phyloP scores from a whole-genome alignment of 164 flowering plant species.

The Kalanchoe fedtschenkoi region DNA sequence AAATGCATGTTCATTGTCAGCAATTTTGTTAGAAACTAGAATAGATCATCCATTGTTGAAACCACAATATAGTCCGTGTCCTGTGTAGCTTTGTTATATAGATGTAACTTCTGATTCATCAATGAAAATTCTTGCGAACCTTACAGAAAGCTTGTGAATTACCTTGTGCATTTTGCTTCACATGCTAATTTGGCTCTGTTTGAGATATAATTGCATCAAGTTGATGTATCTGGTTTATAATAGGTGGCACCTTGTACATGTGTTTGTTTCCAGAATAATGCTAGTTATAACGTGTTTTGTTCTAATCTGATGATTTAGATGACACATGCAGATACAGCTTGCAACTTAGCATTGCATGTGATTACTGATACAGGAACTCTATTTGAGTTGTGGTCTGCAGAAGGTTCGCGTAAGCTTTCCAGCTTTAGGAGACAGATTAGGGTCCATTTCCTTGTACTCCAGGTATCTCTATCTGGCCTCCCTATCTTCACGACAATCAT shows the following conservation, averaged over 20 bases:
- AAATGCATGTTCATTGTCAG: not conserved
- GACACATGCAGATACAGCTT: constrained; percentile 1
- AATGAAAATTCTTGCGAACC: too few relatives aligned
- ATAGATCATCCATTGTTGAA: constrained; percentile 13
- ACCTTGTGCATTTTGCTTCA: not conserved
- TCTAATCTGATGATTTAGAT: constrained; percentile 1
- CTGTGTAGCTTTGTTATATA: not conserved
- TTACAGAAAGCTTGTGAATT: not conserved
- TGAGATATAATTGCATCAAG: not conserved
- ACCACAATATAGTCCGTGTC: constrained; percentile 15
- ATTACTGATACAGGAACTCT: not conserved
- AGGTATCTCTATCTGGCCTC: not conserved
- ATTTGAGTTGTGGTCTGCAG: not conserved
- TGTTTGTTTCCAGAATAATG: not conserved
- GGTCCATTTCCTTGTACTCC: not conserved
- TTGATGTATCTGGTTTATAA: not conserved
- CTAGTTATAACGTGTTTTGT: not conserved
- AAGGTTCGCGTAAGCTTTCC: not conserved
- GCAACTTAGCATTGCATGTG: constrained; percentile 2
- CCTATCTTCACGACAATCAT: not conserved
- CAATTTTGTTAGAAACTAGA: constrained; percentile 9
- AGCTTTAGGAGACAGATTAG: not conserved
- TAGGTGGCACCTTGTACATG: constrained; percentile 1
- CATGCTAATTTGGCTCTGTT: not conserved
- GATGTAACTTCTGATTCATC: not conserved